Evolutionary conservation across 2,329 filamentous ascomycete genomes (phyloP), one percentile per base, ranked within the genome.

Genomic region (Aspergillus melleus): DNA sequence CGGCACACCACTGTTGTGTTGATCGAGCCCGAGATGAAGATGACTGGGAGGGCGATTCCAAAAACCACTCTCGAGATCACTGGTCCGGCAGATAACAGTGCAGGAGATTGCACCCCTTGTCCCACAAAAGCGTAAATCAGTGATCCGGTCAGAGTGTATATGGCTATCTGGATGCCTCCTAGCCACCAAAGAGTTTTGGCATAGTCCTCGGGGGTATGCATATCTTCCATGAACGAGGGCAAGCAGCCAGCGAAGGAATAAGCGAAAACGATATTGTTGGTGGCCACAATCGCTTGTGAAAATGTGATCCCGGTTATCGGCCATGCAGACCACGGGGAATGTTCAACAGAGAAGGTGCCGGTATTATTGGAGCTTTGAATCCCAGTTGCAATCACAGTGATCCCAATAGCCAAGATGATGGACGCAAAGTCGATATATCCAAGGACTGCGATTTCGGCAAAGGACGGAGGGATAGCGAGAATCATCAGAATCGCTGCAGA

Each of bases 201-300:
- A 14, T 53, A 62, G 22, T 62, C 60, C 1, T 14, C 42, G 1
- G 60, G 60, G 1, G 60, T 62, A 20, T 62, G 60, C 60, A 62
- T 62, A 19, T 62, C 60, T 4, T 56, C 53, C 60, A 59, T 59
- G 32, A 62, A 62, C 0, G 60, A 57, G 3, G 51, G 36, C 29
- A 57, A 24, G 26, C 53, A 62, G 20, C 49, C 46, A 42, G 75
- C 74, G 63, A 79, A 79, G 32, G 73, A 74, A 67, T 78, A 80
- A 16, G 71, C 66, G 49, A 72, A 72, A 44, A 71, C 61, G 16
- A 74, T 70, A 44, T 72, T 72, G 52, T 66, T 64, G 50, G 66
- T 60, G 20, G 71, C 66, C n/a, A 69, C 63, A 58, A 73, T 67
- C 5, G 59, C 68, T 1, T 68, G 55, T n/a, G 62, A 58, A 58